Base-by-base conservation (phyloP, 352 stramenopile genomes). In the Albugo candida region DNA sequence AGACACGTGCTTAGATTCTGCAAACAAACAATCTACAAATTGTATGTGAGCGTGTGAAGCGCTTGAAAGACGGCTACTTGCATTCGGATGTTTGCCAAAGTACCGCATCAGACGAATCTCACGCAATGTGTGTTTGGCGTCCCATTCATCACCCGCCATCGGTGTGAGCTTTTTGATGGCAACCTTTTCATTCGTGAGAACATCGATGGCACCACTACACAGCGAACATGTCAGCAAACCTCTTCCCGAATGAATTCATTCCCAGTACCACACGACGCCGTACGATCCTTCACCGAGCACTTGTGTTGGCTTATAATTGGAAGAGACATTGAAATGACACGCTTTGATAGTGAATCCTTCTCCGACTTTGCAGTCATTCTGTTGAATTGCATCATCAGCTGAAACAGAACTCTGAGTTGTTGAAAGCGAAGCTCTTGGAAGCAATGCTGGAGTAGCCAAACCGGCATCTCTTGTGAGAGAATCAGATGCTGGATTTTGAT, bases 121-220 rank as follows among this genome's bases (percentile, higher is more conserved):
- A 2, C 85, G 80, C 21, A 95, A 59, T 4, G 78, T 94, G 58
- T 93, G 71, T 63, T 95, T 96, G 39, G 81, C 83, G 47, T 94
- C 77, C 60, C 74, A 87, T 43, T 88, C 73, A 37, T 88, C 74
- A 13, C 81, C 71, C 11, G 81, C 81, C 81, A 96, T 96, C 11
- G 83, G 84, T 24, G 70, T 86, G 51, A 94, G 92, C 58, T 95
- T 94, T 59, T 96, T 96, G 61, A 96, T 92, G 0, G 86, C 86
- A 8, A 95, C 75, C 36, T 82, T 83, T 48, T 69, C 61, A 39
- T 80, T 74, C n/a, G 61, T 78, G 11, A 63, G 59, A 3, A 64
- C 64, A 47, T 95, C 79, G 1, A 64, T 77, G 18, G 82, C 83
- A 8, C 73, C 74, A 43, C 73, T 83, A 39, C 36, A 53, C 16